Percentiles rank a stretch among this genome's conserved stretches.
Conservation (phyloP, 306 rosid genomes). For the Lablab purpureus region DNA sequence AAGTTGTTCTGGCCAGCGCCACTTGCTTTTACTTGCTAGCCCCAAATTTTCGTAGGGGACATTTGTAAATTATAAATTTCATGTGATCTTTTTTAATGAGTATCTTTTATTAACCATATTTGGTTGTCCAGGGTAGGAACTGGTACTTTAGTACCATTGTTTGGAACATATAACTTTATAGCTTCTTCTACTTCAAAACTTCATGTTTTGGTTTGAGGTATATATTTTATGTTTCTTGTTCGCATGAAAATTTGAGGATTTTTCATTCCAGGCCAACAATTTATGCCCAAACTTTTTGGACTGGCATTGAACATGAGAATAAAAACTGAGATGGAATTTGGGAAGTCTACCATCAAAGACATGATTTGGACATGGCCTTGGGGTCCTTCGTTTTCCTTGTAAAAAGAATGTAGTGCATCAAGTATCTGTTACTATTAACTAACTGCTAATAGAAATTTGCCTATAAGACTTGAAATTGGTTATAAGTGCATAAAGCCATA, state of each 20-base stretch:
- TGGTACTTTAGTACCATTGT: constrained; percentile 8
- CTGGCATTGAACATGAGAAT: constrained; percentile 15
- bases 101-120: constrained; percentile 1
- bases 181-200: constrained; percentile 33
- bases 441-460: constrained; percentile 3
- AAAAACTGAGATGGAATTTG: constrained; percentile 11
- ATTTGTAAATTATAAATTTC: constrained; percentile 6
- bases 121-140: constrained; percentile 16
- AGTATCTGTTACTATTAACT: not conserved
- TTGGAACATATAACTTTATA: constrained; percentile 21
- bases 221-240: constrained; percentile 26
- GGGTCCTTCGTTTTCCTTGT: constrained; percentile 27
- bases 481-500: not conserved
- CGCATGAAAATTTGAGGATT: constrained; percentile 20
- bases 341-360: constrained; percentile 29
- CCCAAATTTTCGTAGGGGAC: not conserved
- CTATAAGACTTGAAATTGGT: constrained; percentile 1
- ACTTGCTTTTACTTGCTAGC: constrained; percentile 10
- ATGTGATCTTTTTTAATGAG: not conserved
- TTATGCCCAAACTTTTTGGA: constrained; percentile 2
- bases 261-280: constrained; percentile 21
- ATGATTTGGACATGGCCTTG: constrained; percentile 3
- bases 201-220: constrained; percentile 31
- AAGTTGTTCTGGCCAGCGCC: constrained; percentile 36
- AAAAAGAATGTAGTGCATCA: constrained; percentile 31